Conservation (phyloP, 1,139 yeast genomes). For the Geotrichum citri-aurantii region DNA sequence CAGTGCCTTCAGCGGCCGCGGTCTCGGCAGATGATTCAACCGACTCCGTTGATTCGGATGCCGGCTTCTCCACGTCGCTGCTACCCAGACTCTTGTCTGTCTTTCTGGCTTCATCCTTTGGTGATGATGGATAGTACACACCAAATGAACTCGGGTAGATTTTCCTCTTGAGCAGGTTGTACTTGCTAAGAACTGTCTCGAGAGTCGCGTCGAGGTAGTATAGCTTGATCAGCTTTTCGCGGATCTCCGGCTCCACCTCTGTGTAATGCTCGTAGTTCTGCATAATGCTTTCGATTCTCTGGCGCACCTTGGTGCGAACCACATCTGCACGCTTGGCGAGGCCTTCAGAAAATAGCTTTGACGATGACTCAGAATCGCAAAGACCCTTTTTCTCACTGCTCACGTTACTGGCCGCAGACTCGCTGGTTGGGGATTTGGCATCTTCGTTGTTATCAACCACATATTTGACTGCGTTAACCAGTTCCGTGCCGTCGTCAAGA, state of each 20-base stretch:
- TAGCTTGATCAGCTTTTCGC: conserved; percentile 29
- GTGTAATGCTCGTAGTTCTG: conserved; percentile 19
- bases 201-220: conserved; percentile 34
- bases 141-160: conserved; percentile 2
- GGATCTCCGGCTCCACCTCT: neutral
- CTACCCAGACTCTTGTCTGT: neutral
- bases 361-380: neutral
- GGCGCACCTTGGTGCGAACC: conserved; percentile 29
- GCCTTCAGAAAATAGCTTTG: conserved; percentile 24
- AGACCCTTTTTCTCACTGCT: neutral
- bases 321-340: conserved; percentile 28
- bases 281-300: conserved; percentile 27
- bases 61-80: neutral
- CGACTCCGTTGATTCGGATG: conserved; percentile 6
- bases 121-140: conserved; percentile 3
- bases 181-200: conserved; percentile 30
- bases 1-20: neutral
- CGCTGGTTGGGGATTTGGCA: neutral
- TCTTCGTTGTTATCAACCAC: conserved; percentile 22
- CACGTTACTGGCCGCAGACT: neutral
- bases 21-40: neutral
- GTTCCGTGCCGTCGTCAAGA: conserved; percentile 28
- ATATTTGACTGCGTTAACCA: conserved; percentile 31
- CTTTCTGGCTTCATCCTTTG: neutral
- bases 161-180: conserved; percentile 19